These are phyloP conservation scores for Kwoniella sp. DNA, from an alignment of 768 basidiomycete species.

Conservation along the genomic window DNA sequence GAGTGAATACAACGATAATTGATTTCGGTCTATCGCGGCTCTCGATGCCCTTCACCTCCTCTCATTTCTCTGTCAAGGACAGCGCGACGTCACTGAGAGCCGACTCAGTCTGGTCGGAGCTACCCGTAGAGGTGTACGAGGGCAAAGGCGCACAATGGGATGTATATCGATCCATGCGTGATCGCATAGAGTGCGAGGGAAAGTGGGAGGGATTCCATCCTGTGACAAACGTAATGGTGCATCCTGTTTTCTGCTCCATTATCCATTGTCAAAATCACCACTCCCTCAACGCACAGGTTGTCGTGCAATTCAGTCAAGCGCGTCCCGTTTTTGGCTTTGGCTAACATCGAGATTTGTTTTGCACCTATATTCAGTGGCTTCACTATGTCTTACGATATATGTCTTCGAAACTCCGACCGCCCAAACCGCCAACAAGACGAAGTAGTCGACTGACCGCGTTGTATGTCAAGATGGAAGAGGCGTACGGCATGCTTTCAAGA, in stretches of 20 bases:
- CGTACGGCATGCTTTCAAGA: neutral
- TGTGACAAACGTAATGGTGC: constrained; percentile 85
- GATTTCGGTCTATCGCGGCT: constrained; percentile 92
- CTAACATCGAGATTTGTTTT: too few species aligned
- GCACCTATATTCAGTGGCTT: too few species aligned
- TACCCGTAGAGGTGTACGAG: constrained; percentile 87
- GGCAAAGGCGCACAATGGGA: constrained; percentile 93
- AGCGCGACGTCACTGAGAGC: constrained; percentile 19
- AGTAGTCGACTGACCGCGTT: constrained; percentile 14
- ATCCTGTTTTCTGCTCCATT: too few species aligned
- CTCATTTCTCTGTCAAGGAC: neutral
- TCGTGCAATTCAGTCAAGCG: too few species aligned
- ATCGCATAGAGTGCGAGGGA: constrained; percentile 59
- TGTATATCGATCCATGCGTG: constrained; percentile 84
- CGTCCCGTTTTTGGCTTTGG: too few species aligned
- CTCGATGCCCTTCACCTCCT: constrained; percentile 55
- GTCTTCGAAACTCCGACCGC: constrained; percentile 8
- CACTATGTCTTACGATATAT: constrained; percentile 80
- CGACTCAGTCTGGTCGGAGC: constrained; percentile 70
- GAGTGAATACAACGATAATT: constrained; percentile 80
- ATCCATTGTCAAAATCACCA: too few species aligned
- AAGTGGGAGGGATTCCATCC: constrained; percentile 79
- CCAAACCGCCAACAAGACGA: constrained; percentile 5
- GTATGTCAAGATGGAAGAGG: constrained; percentile 11
- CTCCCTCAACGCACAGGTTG: neutral